Evolutionary conservation across 345 rosid genomes (phyloP).

Genomic region (Trapa incisa): DNA sequence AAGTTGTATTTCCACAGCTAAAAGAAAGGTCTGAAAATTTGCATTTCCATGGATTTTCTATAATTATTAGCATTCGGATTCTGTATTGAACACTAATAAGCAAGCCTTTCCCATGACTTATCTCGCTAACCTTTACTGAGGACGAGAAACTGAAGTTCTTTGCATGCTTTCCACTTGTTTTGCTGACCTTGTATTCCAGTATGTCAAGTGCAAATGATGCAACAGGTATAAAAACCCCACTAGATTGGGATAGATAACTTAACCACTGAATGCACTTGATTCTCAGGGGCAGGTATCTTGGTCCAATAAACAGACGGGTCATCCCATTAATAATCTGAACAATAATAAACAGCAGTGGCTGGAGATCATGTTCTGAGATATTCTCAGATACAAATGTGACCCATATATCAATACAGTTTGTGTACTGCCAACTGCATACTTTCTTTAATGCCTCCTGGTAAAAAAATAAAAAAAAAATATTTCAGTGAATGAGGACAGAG

Average conservation of each 20-base stretch:
- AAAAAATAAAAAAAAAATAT: conserved; percentile 10
- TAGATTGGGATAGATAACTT: conserved; percentile 53
- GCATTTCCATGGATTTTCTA: not conserved
- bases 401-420: conserved; percentile 81
- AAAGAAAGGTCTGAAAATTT: not conserved
- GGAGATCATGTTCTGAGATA: conserved; percentile 47
- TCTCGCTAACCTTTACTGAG: conserved; percentile 41
- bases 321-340: conserved; percentile 82
- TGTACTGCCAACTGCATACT: conserved; percentile 71
- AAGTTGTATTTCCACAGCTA: not conserved
- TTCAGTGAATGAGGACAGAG: not conserved
- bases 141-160: conserved; percentile 47
- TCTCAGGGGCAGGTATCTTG: conserved; percentile 77
- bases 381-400: conserved; percentile 51
- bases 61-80: not conserved
- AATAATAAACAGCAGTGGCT: conserved; percentile 42
- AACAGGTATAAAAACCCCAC: conserved; percentile 70
- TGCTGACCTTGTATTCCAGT: conserved; percentile 67
- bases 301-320: conserved; percentile 65
- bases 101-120: not conserved
- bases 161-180: conserved; percentile 38
- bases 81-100: not conserved
- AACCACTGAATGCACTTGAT: conserved; percentile 78
- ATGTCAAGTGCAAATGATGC: conserved; percentile 55
- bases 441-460: conserved; percentile 72